Conservation (phyloP, 768 basidiomycete genomes). For the Trametes villosa region DNA sequence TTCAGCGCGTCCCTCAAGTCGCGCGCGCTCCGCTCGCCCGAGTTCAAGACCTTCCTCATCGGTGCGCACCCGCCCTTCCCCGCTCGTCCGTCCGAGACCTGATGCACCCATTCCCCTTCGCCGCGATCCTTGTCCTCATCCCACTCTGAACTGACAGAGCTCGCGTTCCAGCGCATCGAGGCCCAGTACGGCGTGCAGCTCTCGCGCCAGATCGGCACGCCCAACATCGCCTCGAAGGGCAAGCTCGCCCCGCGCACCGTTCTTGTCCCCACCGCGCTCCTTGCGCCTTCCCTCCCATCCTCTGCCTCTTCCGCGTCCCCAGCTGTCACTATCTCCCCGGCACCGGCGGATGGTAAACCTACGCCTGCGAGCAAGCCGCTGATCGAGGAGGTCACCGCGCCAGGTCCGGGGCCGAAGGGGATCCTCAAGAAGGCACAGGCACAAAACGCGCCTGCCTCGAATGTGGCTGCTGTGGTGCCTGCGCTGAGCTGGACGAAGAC, state of each 20-base stretch:
- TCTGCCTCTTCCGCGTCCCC: conserved; percentile 25
- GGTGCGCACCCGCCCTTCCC: conserved; percentile 47
- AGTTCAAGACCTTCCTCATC: conserved; percentile 71
- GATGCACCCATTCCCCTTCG: background rate
- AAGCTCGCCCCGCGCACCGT: conserved; percentile 61
- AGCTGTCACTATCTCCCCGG: background rate
- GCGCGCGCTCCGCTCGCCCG: conserved; percentile 59
- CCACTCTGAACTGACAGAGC: conserved; percentile 47
- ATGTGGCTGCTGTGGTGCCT: conserved; percentile 3
- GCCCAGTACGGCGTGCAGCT: conserved; percentile 60
- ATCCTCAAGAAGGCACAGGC: conserved; percentile 44
- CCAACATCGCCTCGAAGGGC: conserved; percentile 83
- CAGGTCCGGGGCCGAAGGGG: conserved; percentile 38
- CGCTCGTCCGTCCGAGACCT: background rate
- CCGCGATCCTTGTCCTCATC: background rate
- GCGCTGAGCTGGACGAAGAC: conserved; percentile 58
- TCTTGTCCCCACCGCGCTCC: conserved; percentile 52
- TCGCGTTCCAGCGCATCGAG: conserved; percentile 71
- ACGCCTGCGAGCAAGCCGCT: conserved; percentile 39
- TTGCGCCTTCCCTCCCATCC: conserved; percentile 19
- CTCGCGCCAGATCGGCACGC: conserved; percentile 70
- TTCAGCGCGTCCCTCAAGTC: conserved; percentile 63
- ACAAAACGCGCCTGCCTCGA: background rate
- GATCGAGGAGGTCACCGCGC: conserved; percentile 49
- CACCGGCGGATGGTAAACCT: background rate